Base-by-base conservation (phyloP, 805 yeast species). In the Starmerella sirachaensis region DNA sequence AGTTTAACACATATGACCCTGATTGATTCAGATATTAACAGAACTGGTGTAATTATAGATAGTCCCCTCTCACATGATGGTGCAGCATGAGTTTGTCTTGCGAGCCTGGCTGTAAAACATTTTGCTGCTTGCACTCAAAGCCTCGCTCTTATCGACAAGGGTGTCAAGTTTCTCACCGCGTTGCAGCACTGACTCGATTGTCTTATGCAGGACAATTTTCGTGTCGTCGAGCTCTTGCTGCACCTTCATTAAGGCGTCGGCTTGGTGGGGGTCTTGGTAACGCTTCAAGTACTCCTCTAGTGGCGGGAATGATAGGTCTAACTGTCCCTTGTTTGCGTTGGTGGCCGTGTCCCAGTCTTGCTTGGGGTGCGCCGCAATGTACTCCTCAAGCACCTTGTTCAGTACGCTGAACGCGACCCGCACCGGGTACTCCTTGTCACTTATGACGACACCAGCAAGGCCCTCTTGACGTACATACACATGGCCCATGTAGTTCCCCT, bases 171-270 rank as follows among this genome's bases (percentile, higher is more conserved):
- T 85, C 61, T 91, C 99, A 35, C 98, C 98, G 59, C 99, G 75
- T 60, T 84, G 93, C 57, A 91, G 69, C 7, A 91, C 95, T 45
- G 79, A 70, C 61, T 91, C 96, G 49, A 91, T 88, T 32, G 96
- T 85, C 64, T 88, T 86, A 63, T 91, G 97, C 54, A 91, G 68
- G 28, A 86, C 94, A 51, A 88, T 83, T 66, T 91, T 91, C 25
- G 98, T 91, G 57, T 91, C 98, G 60, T 91, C 98, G 53, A 91
- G 72, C 61, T 91, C 98, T 57, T 85, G 93, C 65, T 91, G 98
- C 17, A 91, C 98, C 59, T 79, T 81, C 93, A 91, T 78, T 46
- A 91, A 76, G 9, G 95, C 79, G 59, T 91, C 99, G 0, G 97
- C 97, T 65, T 91, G 94, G 29, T 79, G 70, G 21, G 99, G 99